Percentiles rank a stretch among this genome's conserved stretches.
Evolutionary conservation across 176 grass and related monocot species (phyloP).

Genomic region (Coix lacrymajobi): DNA sequence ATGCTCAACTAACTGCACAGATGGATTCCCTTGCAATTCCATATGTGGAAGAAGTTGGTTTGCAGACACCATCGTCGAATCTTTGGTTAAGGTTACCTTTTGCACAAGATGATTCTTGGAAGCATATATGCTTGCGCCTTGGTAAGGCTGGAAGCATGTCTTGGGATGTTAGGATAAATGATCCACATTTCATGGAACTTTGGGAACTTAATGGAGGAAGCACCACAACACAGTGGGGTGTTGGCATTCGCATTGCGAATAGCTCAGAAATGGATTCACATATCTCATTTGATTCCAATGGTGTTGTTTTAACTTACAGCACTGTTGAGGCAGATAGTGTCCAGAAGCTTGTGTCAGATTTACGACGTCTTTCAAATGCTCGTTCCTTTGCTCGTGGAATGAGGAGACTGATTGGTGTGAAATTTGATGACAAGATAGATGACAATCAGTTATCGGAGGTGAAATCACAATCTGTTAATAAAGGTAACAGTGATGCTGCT

Average conservation of each 20-base stretch:
- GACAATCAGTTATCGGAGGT: constrained; percentile 39
- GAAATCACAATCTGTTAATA: constrained; percentile 50
- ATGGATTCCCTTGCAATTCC: constrained; percentile 87
- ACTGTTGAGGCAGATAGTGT: constrained; percentile 83
- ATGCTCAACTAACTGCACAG: constrained; percentile 93
- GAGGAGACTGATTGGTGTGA: constrained; percentile 78
- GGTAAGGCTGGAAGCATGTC: constrained; percentile 97
- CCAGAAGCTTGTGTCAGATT: constrained; percentile 78
- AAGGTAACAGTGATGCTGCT: constrained; percentile 44
- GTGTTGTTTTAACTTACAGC: constrained; percentile 72
- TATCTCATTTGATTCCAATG: constrained; percentile 81
- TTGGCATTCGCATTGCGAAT: constrained; percentile 78
- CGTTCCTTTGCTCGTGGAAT: constrained; percentile 80
- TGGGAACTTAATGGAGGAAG: constrained; percentile 83
- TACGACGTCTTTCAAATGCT: constrained; percentile 73
- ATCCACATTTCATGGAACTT: constrained; percentile 85
- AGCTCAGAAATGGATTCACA: constrained; percentile 96
- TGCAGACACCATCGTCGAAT: constrained; percentile 68
- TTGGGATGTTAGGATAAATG: constrained; percentile 96
- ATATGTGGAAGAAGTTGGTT: constrained; percentile 89
- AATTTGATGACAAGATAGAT: constrained; percentile 59
- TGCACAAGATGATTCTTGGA: constrained; percentile 86
- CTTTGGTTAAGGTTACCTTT: constrained; percentile 92
- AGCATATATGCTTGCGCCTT: constrained; percentile 88
- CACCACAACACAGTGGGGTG: constrained; percentile 64